Percentiles rank a stretch among this genome's conserved stretches.
Conservation (phyloP, 176 grass and related monocot genomes). For the Carex myosuroides region DNA sequence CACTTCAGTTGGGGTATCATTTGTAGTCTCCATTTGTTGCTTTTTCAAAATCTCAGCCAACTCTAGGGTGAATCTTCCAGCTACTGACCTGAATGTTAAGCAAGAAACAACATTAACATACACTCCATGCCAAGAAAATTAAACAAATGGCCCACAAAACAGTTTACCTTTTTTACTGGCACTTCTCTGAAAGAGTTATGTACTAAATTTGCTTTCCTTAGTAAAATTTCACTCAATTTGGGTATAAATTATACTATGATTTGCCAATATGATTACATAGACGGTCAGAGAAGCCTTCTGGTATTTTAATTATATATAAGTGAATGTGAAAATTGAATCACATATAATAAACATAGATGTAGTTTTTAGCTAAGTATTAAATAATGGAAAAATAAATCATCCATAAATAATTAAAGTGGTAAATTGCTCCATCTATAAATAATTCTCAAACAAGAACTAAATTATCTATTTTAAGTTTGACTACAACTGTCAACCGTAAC, state of each 20-base stretch:
- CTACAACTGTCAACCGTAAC: neutral
- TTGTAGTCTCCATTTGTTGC: slow-evolving; percentile 36
- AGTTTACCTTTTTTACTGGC: too few relatives aligned
- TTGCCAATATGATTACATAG: neutral
- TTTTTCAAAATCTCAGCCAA: slow-evolving; percentile 53
- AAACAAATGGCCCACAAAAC: too few relatives aligned
- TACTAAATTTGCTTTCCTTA: neutral
- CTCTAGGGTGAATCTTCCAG: slow-evolving; percentile 74
- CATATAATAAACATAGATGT: neutral
- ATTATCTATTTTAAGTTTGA: slow-evolving; percentile 17
- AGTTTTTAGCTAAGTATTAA: neutral
- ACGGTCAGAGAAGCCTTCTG: neutral
- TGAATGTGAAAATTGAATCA: neutral
- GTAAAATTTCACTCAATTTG: neutral
- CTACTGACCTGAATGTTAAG: slow-evolving; percentile 70
- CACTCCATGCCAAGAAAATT: too few relatives aligned
- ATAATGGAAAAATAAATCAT: neutral
- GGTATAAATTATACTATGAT: neutral
- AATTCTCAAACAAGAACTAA: slow-evolving; percentile 1
- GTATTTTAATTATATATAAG: neutral
- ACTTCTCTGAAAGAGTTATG: neutral
- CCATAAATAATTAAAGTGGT: neutral
- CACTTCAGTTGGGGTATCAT: slow-evolving; percentile 43
- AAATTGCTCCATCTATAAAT: neutral
- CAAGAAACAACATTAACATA: slow-evolving; percentile 8